phyloP scores from a whole-genome alignment of 208 protist genomes.

The Crithidia fasciculata region DNA sequence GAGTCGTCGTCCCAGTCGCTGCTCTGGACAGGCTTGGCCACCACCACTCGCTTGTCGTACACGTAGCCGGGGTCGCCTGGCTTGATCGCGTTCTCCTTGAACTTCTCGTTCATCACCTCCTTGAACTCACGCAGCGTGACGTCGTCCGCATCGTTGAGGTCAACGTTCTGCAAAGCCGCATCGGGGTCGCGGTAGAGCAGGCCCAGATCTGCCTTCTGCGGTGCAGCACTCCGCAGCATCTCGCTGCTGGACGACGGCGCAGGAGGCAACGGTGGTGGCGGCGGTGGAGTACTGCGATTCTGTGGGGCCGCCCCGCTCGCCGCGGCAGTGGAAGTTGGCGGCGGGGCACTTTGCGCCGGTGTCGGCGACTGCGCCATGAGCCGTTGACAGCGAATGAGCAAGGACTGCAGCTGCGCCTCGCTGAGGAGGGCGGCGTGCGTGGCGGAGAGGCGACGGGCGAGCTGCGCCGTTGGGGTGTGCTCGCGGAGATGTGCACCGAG shows the following conservation, averaged over 20 bases:
- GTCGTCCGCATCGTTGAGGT: conserved; percentile 90
- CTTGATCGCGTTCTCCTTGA: conserved; percentile 66
- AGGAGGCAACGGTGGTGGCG: neutral
- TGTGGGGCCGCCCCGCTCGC: neutral
- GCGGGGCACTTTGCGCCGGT: neutral
- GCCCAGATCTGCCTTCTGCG: conserved; percentile 87
- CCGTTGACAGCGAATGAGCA: conserved; percentile 70
- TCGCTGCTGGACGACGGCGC: neutral
- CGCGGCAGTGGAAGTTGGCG: neutral
- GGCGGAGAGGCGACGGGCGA: conserved; percentile 57
- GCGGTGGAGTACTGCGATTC: neutral
- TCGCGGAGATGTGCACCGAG: conserved; percentile 35
- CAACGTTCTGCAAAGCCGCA: conserved; percentile 83
- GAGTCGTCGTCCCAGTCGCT: conserved; percentile 90
- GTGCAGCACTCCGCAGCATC: neutral
- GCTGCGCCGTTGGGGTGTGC: conserved; percentile 41
- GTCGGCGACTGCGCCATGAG: conserved; percentile 28
- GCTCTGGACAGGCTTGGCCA: conserved; percentile 60
- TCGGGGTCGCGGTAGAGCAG: conserved; percentile 90
- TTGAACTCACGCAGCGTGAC: conserved; percentile 91
- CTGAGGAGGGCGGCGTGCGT: conserved; percentile 66
- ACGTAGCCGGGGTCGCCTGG: conserved; percentile 86
- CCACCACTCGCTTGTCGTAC: conserved; percentile 86
- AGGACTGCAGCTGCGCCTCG: conserved; percentile 62
- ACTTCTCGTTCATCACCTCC: conserved; percentile 84